Conservation (phyloP, 202 grass and related monocot species). For the Eragrostis tef region DNA sequence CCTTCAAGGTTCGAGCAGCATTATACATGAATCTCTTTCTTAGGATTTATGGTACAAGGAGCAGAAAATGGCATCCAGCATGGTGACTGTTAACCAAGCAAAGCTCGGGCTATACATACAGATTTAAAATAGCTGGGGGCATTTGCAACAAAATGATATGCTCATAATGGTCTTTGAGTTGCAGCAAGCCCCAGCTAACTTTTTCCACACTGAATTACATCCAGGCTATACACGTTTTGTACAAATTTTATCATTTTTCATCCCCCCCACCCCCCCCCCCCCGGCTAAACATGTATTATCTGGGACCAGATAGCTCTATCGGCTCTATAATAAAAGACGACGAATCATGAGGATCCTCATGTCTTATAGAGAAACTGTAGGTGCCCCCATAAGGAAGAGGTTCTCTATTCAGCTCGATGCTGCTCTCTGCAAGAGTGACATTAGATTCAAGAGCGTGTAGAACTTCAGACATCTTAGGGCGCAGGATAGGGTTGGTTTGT, state of each 20-base stretch:
- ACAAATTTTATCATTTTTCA: slow-evolving; percentile 41
- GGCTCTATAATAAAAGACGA: slow-evolving; percentile 93
- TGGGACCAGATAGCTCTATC: slow-evolving; percentile 89
- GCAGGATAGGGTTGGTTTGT: slow-evolving; percentile 71
- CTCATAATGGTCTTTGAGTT: background rate
- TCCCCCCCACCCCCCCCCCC: too few species aligned
- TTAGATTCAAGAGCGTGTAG: slow-evolving; percentile 78
- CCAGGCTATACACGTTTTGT: slow-evolving; percentile 55
- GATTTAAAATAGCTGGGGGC: background rate
- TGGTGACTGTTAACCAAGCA: background rate
- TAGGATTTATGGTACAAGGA: too few species aligned
- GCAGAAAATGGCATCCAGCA: too few species aligned
- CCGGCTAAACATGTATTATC: slow-evolving; percentile 64
- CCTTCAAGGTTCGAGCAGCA: too few species aligned
- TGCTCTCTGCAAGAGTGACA: slow-evolving; percentile 55
- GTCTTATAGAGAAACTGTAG: slow-evolving; percentile 69
- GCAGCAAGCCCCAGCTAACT: background rate
- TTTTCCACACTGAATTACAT: slow-evolving; percentile 28
- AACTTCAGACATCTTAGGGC: slow-evolving; percentile 92
- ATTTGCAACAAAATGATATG: background rate
- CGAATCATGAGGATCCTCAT: slow-evolving; percentile 81
- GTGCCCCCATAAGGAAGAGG: slow-evolving; percentile 47
- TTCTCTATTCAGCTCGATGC: slow-evolving; percentile 58
- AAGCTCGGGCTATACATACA: background rate
- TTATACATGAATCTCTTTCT: too few species aligned